Evolutionary conservation across 768 basidiomycete species (phyloP).

Genomic region (Rhizopogon roseolus): DNA sequence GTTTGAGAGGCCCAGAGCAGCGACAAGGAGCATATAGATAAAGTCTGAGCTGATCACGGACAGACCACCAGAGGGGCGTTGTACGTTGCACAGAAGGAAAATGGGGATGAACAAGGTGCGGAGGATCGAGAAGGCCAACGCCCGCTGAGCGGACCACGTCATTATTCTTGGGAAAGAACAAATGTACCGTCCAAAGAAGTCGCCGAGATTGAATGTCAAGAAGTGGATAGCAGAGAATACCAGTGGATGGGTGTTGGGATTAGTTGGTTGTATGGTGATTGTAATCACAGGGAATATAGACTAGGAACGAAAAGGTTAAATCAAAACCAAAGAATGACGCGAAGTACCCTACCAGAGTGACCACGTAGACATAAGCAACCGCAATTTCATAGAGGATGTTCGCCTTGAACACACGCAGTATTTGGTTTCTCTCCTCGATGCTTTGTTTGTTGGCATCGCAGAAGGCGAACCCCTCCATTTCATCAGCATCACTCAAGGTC

Average conservation of each 20-base stretch:
- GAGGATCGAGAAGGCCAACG: conserved; percentile 58
- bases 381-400: conserved; percentile 72
- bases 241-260: conserved; percentile 64
- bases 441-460: conserved; percentile 15
- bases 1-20: conserved; percentile 69
- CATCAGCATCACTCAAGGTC: conserved; percentile 23
- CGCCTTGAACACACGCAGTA: conserved; percentile 51
- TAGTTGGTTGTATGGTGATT: conserved; percentile 64
- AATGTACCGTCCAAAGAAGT: conserved; percentile 63
- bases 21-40: conserved; percentile 68
- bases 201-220: conserved; percentile 71
- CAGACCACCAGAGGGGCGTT: conserved; percentile 33
- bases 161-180: conserved; percentile 62
- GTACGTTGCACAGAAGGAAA: conserved; percentile 83
- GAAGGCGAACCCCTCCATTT: conserved; percentile 31
- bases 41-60: conserved; percentile 69
- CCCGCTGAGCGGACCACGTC: conserved; percentile 62
- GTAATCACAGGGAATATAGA: conserved; percentile 87
- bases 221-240: conserved; percentile 79
- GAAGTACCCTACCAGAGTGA: conserved; percentile 62
- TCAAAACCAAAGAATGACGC: background rate
- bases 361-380: conserved; percentile 67
- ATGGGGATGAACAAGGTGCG: conserved; percentile 83
- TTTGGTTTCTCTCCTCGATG: conserved; percentile 37
- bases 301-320: conserved; percentile 33